Base-by-base conservation (phyloP, 768 basidiomycete species). In the Cytidiella melzeri region DNA sequence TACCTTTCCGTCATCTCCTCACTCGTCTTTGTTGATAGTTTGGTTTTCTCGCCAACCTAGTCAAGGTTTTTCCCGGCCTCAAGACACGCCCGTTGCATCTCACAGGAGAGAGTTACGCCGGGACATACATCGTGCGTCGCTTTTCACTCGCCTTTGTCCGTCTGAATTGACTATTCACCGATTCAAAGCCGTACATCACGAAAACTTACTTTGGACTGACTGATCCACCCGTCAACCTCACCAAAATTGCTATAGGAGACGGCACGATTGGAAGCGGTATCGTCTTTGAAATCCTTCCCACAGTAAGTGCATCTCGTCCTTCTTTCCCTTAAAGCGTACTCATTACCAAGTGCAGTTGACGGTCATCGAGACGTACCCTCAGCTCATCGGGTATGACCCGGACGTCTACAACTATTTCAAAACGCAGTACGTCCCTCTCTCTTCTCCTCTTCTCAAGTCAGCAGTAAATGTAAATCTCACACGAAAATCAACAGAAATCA, bases 71-170 rank as follows among this genome's bases (percentile, higher is more conserved):
- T 64, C 87, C 86, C 15, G 71, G 73, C 57, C 71, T 88, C 23
- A 78, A 77, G 15, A 75, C 67, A 1, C 77, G 87, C 27, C 86
- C 87, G n/a, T 71, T 88, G 26, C 67, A 83, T 61, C 59, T 89
- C 34, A 79, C 77, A 0, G 87, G 87, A 5, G 87, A 88, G 64
- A 85, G 83, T 57, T 87, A 87, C 62, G 78, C 87, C 13, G 87
- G 87, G 26, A 74, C 73, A 51, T 86, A 83, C 56, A 85, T 87
- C 45, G 80, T 80, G 50, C 44, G 59, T 44, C 3, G 28, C 26
- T 5, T 27, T 34, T 27, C 7, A 20, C 45, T 47, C 23, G 7
- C 7, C 11, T 3, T 3, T 37, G 30, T 19, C 45, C 5, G 28
- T 18, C 3, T 24, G n/a, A 9, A 4, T 25, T 44, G 5, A 15